phyloP scores from a whole-genome alignment of 179 eudicot species.

The Amaranthus tricolor region DNA sequence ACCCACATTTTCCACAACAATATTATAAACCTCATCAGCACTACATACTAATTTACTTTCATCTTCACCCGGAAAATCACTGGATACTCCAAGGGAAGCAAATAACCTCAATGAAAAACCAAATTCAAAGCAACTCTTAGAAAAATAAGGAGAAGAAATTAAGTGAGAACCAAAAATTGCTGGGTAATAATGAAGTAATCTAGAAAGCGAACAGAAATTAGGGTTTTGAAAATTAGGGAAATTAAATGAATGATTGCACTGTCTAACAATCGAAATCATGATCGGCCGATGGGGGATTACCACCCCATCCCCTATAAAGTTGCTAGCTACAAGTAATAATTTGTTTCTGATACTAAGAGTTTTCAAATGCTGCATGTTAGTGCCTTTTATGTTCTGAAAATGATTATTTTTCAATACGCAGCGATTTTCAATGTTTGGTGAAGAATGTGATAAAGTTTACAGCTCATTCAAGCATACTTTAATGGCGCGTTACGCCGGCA shows the following conservation, averaged over 20 bases:
- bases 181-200: constrained; percentile 11
- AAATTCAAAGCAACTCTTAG: not conserved
- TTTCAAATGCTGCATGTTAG: no score
- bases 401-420: no score
- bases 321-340: no score
- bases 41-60: constrained; percentile 17
- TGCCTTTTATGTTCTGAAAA: no score
- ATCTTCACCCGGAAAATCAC: constrained; percentile 8
- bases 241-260: not conserved
- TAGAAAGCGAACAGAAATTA: not conserved
- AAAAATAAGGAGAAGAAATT: not conserved
- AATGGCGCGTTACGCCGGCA: no score
- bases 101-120: constrained; percentile 15
- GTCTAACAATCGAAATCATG: constrained; percentile 13
- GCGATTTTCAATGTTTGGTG: no score
- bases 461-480: no score
- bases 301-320: no score
- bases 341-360: no score
- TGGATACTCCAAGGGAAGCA: constrained; percentile 1
- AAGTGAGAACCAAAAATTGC: not conserved
- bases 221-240: constrained; percentile 7
- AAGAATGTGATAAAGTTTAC: no score
- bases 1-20: constrained; percentile 30
- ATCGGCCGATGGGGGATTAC: no score
- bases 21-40: constrained; percentile 38